Evolutionary conservation across 495 filamentous ascomycete genomes (phyloP), one percentile per base, ranked within the genome.

Genomic region (Aeminium ludgeri): DNA sequence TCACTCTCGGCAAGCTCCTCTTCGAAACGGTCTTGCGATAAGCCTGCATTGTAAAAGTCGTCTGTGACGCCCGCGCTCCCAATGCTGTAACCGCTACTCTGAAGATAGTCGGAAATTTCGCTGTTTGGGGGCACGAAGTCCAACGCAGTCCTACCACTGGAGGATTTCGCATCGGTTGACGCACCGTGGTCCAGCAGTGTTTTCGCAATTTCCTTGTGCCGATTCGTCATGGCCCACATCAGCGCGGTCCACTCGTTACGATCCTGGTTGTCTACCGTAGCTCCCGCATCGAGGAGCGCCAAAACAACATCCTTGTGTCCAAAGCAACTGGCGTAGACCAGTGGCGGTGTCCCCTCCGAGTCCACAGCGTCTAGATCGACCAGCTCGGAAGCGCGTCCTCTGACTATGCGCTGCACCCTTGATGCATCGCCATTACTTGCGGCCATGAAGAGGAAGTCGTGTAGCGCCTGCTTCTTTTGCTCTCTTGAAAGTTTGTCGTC

Each of bases 221-320:
- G 67, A 56, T 96, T 99, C 30, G 89, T 96, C 84, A 95, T 96
- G 23, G 89, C 89, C 89, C 89, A 99, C 89, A 96, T 99, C 51
- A 99, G 64, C 13, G 89, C 78, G 56, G 84, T 99, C 89, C 89
- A 99, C 47, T 87, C 76, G 55, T 96, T 92, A 36, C 80, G 76
- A 56, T 99, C 89, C 61, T 95, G 89, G 54, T 79, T 74, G 58
- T 99, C 84, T 20, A 95, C 82, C 45, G 84, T 72, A n/a, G 82
- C 89, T 3, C 89, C 84, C 6, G 80, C 82, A 36, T 84, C 72
- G 25, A 99, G 67, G 28, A 99, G 73, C 25, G 78, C 76, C 34
- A 76, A 66, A 18, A 94, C 89, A 8, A 93, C 86, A 27, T 79
- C 73, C 63, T 93, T 82, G 59, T 99, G 89, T 30, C 89, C 89